These are phyloP conservation scores for Agarophyton chilense DNA, from an alignment of 23 red algal genomes.

Conservation along the genomic window DNA sequence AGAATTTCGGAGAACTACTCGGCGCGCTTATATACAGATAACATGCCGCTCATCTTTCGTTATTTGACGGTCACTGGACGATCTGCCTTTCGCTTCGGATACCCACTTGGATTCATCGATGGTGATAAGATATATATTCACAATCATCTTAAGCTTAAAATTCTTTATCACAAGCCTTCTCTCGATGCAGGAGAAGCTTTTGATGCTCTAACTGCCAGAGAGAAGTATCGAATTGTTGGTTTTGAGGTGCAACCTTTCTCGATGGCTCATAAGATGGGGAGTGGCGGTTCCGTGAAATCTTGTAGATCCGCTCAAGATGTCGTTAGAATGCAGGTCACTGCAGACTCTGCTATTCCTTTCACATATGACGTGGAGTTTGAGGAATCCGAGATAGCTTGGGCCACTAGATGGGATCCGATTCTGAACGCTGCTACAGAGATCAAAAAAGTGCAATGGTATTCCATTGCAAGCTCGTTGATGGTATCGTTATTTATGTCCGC, in stretches of 20 bases:
- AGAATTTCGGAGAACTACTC: slow-evolving; percentile 82
- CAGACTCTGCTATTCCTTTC: slow-evolving; percentile 46
- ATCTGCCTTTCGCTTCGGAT: slow-evolving; percentile 77
- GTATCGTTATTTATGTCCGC: slow-evolving; percentile 90
- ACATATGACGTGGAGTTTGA: slow-evolving; percentile 89
- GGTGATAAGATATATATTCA: slow-evolving; percentile 72
- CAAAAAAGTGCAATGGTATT: slow-evolving; percentile 92
- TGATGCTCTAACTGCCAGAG: slow-evolving; percentile 30
- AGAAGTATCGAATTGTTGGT: slow-evolving; percentile 90
- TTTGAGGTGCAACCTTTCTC: slow-evolving; percentile 88
- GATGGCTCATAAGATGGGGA: slow-evolving; percentile 46
- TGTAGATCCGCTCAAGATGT: slow-evolving; percentile 9
- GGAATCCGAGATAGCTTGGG: slow-evolving; percentile 87
- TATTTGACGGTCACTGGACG: slow-evolving; percentile 21
- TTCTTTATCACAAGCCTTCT: slow-evolving; percentile 74
- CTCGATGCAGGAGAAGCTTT: slow-evolving; percentile 55
- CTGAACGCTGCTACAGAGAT: slow-evolving; percentile 61
- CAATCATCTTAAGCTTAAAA: slow-evolving; percentile 88
- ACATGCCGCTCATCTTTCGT: slow-evolving; percentile 90
- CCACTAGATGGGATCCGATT: slow-evolving; percentile 92
- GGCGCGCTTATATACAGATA: slow-evolving; percentile 86
- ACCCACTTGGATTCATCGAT: slow-evolving; percentile 69
- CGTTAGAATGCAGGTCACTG: not conserved
- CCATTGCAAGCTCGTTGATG: slow-evolving; percentile 91
- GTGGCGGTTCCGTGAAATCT: not conserved